Conservation (phyloP, 2,329 filamentous ascomycete species). For the Aspergillus thermomutatus region DNA sequence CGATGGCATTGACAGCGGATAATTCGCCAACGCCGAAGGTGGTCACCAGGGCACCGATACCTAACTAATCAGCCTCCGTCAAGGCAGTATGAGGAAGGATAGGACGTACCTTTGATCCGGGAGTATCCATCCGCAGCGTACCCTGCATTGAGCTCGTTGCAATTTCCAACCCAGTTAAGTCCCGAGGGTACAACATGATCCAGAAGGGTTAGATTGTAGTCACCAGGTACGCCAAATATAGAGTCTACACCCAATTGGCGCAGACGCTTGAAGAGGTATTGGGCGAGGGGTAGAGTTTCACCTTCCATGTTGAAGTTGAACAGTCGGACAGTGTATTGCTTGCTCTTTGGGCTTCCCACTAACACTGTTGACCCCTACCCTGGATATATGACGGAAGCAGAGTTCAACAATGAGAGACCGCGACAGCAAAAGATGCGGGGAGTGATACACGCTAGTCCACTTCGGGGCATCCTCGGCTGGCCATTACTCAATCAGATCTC, state of each 20-base stretch:
- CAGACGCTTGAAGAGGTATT: constrained; percentile 63
- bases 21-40: constrained; percentile 59
- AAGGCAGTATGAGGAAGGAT: neutral
- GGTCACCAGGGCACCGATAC: constrained; percentile 26
- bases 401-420: neutral
- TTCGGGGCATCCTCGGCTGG: neutral
- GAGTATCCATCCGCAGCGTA: constrained; percentile 34
- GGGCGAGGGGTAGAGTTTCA: constrained; percentile 22
- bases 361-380: neutral
- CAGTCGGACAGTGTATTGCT: neutral
- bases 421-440: neutral
- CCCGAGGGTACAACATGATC: constrained; percentile 61
- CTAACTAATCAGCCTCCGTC: neutral
- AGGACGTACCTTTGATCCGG: constrained; percentile 39
- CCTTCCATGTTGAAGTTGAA: neutral
- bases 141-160: constrained; percentile 70
- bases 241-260: constrained; percentile 62
- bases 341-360: neutral
- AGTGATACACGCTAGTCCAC: neutral
- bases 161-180: constrained; percentile 63
- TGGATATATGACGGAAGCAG: neutral
- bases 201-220: constrained; percentile 67
- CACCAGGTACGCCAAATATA: constrained; percentile 64
- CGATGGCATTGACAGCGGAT: constrained; percentile 70
- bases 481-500: neutral